Percentiles rank a stretch among this genome's conserved stretches.
Evolutionary conservation across 2,329 filamentous ascomycete species (phyloP).

Genomic region (Seiridium cupressi): DNA sequence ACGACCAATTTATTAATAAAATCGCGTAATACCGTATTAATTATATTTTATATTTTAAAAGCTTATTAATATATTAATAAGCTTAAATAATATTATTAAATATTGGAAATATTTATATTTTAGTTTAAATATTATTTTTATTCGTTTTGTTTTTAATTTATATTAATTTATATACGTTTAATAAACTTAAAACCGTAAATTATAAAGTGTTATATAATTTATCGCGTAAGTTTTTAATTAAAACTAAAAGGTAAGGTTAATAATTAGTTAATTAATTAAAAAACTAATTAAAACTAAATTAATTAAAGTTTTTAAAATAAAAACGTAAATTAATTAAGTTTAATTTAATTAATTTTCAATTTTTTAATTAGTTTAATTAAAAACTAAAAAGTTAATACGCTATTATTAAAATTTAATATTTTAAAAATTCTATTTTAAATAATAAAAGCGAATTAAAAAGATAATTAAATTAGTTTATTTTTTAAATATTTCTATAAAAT

Average conservation of each 20-base stretch:
- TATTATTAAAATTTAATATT: too few species aligned
- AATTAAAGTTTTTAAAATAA: too few species aligned
- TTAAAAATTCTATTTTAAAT: too few species aligned
- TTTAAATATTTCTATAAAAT: background rate
- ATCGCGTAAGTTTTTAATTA: background rate
- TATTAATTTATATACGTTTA: constrained; percentile 12
- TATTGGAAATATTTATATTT: constrained; percentile 24
- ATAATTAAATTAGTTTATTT: background rate
- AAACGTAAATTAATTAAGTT: background rate
- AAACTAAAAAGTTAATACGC: too few species aligned
- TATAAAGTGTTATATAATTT: background rate
- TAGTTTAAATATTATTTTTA: constrained; percentile 22
- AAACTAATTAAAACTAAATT: too few species aligned
- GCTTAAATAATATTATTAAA: constrained; percentile 23
- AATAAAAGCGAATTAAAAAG: too few species aligned
- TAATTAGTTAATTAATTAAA: too few species aligned
- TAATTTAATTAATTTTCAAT: background rate
- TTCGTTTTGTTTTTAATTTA: constrained; percentile 14
- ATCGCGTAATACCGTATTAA: constrained; percentile 11
- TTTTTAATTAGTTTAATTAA: too few species aligned
- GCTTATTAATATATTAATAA: constrained; percentile 14
- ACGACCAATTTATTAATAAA: constrained; percentile 6
- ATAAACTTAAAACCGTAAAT: background rate
- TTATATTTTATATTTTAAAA: constrained; percentile 15
- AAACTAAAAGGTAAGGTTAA: background rate